Evolutionary conservation across 345 rosid species (phyloP).

Genomic region (Odontarrhena argentea): DNA sequence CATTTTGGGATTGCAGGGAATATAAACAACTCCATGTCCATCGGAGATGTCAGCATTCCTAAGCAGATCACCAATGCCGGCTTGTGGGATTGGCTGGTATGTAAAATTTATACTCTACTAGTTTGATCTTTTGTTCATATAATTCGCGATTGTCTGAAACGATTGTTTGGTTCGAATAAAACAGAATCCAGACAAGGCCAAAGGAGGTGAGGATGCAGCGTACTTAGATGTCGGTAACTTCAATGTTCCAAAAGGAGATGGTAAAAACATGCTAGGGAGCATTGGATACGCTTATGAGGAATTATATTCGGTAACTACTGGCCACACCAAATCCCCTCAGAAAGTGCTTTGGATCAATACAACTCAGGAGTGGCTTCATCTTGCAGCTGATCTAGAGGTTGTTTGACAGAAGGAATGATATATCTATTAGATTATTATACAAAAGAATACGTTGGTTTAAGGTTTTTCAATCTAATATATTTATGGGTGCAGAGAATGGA

Average conservation of each 20-base stretch:
- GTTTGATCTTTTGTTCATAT: neutral
- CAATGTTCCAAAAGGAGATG: slow-evolving; percentile 46
- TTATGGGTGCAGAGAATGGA: slow-evolving; percentile 43
- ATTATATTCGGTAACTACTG: slow-evolving; percentile 40
- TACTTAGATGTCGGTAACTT: slow-evolving; percentile 43
- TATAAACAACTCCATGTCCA: slow-evolving; percentile 53
- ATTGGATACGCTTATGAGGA: slow-evolving; percentile 45
- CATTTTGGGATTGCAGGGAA: slow-evolving; percentile 65
- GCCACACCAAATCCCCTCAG: slow-evolving; percentile 34
- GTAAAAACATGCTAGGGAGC: slow-evolving; percentile 44
- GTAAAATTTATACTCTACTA: neutral
- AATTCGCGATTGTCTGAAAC: neutral
- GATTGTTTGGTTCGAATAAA: neutral
- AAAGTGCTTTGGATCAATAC: slow-evolving; percentile 47
- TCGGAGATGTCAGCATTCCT: slow-evolving; percentile 64
- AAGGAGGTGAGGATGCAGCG: slow-evolving; percentile 30
- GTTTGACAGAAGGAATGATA: neutral
- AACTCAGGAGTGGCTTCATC: slow-evolving; percentile 50
- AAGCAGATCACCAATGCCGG: slow-evolving; percentile 52
- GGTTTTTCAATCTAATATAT: too few species aligned
- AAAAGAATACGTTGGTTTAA: neutral
- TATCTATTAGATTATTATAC: neutral
- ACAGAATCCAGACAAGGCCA: slow-evolving; percentile 44
- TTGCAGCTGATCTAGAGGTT: slow-evolving; percentile 54
- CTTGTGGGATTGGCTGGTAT: slow-evolving; percentile 62